Percentiles rank a stretch among this genome's conserved stretches.
These are phyloP conservation scores for Styphnolobium japonicum DNA, from an alignment of 306 rosid species.

Conservation along the genomic window DNA sequence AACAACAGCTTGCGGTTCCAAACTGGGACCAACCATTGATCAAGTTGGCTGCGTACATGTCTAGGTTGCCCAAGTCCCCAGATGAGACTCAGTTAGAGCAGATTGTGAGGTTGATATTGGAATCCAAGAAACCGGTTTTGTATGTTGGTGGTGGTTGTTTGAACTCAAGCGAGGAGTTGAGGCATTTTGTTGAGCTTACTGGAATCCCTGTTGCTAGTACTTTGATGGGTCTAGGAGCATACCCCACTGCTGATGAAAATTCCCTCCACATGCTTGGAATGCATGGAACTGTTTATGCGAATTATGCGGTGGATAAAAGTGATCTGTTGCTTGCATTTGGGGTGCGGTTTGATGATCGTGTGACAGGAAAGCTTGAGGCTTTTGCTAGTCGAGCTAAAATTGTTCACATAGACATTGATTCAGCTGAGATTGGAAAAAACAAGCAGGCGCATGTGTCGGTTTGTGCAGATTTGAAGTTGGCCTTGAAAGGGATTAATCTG, in stretches of 20 bases:
- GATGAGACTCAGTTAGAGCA: conserved; percentile 44
- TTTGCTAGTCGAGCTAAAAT: conserved; percentile 90
- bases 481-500: conserved; percentile 56
- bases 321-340: conserved; percentile 87
- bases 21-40: conserved; percentile 65
- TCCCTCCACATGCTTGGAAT: conserved; percentile 88
- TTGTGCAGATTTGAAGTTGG: conserved; percentile 75
- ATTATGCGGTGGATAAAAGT: conserved; percentile 76
- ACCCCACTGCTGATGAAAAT: conserved; percentile 42
- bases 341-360: conserved; percentile 90
- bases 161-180: conserved; percentile 67
- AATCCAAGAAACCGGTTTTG: conserved; percentile 72
- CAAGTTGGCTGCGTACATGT: conserved; percentile 59
- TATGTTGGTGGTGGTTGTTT: conserved; percentile 89
- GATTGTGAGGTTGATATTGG: conserved; percentile 62
- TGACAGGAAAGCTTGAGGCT: conserved; percentile 85
- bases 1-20: conserved; percentile 78
- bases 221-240: conserved; percentile 85
- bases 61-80: conserved; percentile 63
- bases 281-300: conserved; percentile 92
- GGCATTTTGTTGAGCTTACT: conserved; percentile 60
- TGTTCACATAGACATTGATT: conserved; percentile 83
- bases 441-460: conserved; percentile 87
- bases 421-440: conserved; percentile 91
- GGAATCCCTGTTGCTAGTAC: conserved; percentile 90